phyloP scores from a whole-genome alignment of 2,329 filamentous ascomycete species.

The Malbranchea zuffiana region DNA sequence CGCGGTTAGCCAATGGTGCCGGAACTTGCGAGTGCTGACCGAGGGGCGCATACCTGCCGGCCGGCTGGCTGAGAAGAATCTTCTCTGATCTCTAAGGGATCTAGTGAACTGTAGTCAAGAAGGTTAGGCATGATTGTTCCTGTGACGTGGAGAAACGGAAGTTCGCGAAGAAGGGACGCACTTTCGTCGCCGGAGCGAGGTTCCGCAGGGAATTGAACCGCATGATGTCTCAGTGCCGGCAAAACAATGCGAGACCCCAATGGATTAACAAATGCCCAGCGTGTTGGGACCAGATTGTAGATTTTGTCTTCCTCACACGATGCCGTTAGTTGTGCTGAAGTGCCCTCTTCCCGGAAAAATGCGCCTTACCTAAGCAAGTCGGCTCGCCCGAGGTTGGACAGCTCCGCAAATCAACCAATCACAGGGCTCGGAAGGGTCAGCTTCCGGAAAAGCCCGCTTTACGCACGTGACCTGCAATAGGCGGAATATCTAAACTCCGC shows the following conservation, averaged over 20 bases:
- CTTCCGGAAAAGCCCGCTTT: conserved; percentile 21
- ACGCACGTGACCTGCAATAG: conserved; percentile 18
- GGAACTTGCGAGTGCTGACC: conserved; percentile 12
- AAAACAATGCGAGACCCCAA: conserved; percentile 11
- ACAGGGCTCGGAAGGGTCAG: conserved; percentile 25
- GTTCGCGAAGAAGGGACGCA: conserved; percentile 25
- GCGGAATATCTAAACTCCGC: no score
- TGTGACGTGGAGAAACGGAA: neutral
- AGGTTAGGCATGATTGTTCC: conserved; percentile 19
- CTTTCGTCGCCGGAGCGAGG: conserved; percentile 40
- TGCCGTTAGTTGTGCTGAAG: conserved; percentile 7
- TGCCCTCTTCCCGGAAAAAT: conserved; percentile 5
- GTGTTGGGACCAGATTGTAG: conserved; percentile 4
- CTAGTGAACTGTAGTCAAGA: conserved; percentile 48
- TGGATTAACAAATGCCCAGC: conserved; percentile 11
- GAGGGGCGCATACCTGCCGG: conserved; percentile 44
- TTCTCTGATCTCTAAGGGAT: conserved; percentile 52
- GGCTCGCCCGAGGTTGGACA: conserved; percentile 25
- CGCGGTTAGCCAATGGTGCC: conserved; percentile 1
- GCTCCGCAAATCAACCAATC: conserved; percentile 27
- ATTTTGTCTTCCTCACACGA: conserved; percentile 5
- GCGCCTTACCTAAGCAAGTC: conserved; percentile 27
- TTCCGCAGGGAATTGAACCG: conserved; percentile 41
- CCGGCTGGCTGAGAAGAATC: conserved; percentile 83
- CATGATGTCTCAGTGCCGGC: conserved; percentile 30